Evolutionary conservation across 371 early-diverging fungal species (phyloP), one percentile per base, ranked within the genome.

Genomic region (Nematocida sp.): DNA sequence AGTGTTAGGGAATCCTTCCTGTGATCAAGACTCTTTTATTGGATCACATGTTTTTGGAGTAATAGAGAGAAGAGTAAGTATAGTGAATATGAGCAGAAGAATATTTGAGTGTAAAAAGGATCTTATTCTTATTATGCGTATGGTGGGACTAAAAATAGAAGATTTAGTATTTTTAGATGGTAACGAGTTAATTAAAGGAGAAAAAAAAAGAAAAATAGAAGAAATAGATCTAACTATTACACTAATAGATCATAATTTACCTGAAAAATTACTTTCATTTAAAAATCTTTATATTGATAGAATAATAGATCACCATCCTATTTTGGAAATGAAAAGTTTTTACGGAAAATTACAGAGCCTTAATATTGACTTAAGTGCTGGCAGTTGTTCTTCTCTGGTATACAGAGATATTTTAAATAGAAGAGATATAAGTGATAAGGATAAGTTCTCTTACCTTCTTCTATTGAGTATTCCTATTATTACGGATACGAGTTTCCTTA

Each of bases 11-110:
- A 82, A 79, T 56, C 79, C 79, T 54, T 80, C 79, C 38, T 82
- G 82, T 42, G 84, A 84, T 57, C 51, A 80, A 16, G 84, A 84
- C 56, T 81, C 81, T 1, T 84, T 84, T 54, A 55, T 84, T 51
- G 77, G 80, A 30, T 81, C 82, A 13, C 57, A 81, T 23, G 79
- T 82, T n/a, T 51, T 78, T 7, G 78, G 81, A 26, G 57, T 76
- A 30, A 64, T 80, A 35, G 67, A 77, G 66, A 66, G 75, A 25
- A 36, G 53, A n/a, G 63, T 84, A 25, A 78, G 61, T 36, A 82
- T 84, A n/a, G 79, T 84, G n/a, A 78, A 78, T 40, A 68, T 84
- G 77, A 56, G 28, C 11, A 80, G 75, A 65, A 71, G 78, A 54
- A 75, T 81, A n/a, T 79, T 84, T 55, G 40, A 55, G 36, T 53